phyloP scores from a whole-genome alignment of 1,284 basidiomycete genomes.

The Microbotryum violaceum region DNA sequence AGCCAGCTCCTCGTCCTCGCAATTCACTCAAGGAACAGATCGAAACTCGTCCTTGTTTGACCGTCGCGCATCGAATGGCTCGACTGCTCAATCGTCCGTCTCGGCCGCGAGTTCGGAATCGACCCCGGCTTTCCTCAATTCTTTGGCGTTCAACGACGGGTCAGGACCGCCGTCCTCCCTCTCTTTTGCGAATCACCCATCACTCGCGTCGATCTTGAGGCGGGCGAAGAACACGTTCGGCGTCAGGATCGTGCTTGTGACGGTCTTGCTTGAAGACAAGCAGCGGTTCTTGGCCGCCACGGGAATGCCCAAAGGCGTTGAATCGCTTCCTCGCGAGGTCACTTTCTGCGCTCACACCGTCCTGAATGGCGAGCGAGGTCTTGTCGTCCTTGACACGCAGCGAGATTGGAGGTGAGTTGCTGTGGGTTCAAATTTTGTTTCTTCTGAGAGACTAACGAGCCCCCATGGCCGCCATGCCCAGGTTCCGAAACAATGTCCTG shows the following conservation, averaged over 20 bases:
- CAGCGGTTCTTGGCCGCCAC: not conserved
- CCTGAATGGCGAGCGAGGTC: not conserved
- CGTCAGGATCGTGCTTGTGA: not conserved
- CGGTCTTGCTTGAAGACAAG: not conserved
- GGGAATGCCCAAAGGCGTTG: not conserved
- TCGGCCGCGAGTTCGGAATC: not conserved
- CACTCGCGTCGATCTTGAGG: not conserved
- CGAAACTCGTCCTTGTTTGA: conserved; percentile 1
- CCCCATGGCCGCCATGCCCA: no score
- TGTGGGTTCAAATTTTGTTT: no score
- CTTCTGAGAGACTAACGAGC: no score
- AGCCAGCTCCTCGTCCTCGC: not conserved
- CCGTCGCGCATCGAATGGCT: conserved; percentile 1
- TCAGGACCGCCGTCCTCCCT: not conserved
- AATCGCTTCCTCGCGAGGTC: not conserved
- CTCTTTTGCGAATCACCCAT: conserved; percentile 1
- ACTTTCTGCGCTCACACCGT: conserved; percentile 1
- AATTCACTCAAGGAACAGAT: not conserved
- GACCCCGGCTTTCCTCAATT: not conserved
- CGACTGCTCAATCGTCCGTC: not conserved
- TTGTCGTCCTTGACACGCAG: conserved; percentile 2
- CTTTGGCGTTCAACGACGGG: not conserved
- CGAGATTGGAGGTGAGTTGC: conserved; percentile 1
- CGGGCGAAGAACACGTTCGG: not conserved
- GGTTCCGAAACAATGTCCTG: conserved; percentile 3